Conservation (phyloP, 2,329 filamentous ascomycete species). For the Thelonectria blattea region DNA sequence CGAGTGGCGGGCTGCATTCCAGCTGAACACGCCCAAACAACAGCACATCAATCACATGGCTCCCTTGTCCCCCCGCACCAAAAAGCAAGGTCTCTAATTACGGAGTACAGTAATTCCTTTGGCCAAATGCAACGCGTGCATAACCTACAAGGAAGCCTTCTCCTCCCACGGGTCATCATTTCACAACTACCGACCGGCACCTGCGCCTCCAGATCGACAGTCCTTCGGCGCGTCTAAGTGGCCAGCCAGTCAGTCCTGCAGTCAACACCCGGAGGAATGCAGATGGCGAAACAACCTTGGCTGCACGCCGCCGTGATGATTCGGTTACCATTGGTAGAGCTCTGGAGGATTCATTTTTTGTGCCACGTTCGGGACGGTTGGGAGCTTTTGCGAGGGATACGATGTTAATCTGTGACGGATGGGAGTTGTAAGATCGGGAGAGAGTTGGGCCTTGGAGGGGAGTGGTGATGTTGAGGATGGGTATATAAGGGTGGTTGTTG, state of each 20-base stretch:
- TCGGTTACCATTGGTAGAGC: neutral
- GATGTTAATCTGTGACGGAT: neutral
- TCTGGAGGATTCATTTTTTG: neutral
- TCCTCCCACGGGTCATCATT: conserved; percentile 6
- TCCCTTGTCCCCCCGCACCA: neutral
- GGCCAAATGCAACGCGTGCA: neutral
- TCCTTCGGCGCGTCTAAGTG: neutral
- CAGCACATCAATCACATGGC: neutral
- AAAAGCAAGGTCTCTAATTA: too few relatives aligned
- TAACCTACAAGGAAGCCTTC: neutral
- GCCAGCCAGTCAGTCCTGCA: neutral
- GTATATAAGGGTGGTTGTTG: conserved; percentile 8
- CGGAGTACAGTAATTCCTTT: too few relatives aligned
- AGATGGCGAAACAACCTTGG: neutral
- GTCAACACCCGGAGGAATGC: neutral
- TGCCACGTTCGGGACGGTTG: neutral
- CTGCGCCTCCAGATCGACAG: neutral
- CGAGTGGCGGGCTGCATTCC: neutral
- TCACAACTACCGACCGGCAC: neutral
- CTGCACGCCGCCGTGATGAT: neutral
- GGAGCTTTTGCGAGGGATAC: neutral
- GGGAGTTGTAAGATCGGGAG: conserved; percentile 9
- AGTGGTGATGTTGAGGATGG: neutral
- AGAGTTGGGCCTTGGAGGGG: conserved; percentile 5
- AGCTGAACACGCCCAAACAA: neutral